Conservation (phyloP, 176 grass and related monocot genomes). For the Oryza officinalis region DNA sequence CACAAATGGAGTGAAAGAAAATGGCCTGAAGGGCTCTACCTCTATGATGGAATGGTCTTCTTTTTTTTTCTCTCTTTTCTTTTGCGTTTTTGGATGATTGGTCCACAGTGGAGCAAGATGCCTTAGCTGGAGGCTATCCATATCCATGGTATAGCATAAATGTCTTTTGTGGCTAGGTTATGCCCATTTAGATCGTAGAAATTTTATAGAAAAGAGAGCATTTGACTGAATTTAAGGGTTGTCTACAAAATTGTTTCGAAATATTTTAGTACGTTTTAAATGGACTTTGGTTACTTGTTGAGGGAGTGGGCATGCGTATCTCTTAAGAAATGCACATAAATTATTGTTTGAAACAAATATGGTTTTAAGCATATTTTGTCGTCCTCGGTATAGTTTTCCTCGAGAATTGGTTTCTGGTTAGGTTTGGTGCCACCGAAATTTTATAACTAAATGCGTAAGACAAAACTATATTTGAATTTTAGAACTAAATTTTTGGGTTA, state of each 20-base stretch:
- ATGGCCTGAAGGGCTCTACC: not conserved
- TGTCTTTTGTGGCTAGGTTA: not conserved
- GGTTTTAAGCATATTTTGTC: too few species aligned
- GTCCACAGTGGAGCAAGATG: not conserved
- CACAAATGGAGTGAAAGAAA: not conserved
- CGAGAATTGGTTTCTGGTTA: too few species aligned
- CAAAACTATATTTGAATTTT: too few species aligned
- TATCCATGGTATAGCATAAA: not conserved
- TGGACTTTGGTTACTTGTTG: not conserved
- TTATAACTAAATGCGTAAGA: too few species aligned
- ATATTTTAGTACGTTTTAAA: not conserved
- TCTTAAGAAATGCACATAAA: too few species aligned
- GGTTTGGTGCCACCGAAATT: too few species aligned
- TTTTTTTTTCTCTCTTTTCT: not conserved
- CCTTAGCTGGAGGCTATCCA: not conserved
- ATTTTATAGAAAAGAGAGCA: not conserved
- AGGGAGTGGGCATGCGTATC: not conserved
- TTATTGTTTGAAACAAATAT: too few species aligned
- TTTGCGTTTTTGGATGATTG: not conserved
- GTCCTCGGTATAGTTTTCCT: too few species aligned
- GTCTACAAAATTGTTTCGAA: too few species aligned
- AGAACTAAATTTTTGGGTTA: too few species aligned
- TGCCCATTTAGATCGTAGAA: not conserved
- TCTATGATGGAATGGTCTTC: too few species aligned
- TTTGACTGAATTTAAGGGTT: too few species aligned